phyloP scores from a whole-genome alignment of 768 basidiomycete genomes.

The Pleurotus giganteus region DNA sequence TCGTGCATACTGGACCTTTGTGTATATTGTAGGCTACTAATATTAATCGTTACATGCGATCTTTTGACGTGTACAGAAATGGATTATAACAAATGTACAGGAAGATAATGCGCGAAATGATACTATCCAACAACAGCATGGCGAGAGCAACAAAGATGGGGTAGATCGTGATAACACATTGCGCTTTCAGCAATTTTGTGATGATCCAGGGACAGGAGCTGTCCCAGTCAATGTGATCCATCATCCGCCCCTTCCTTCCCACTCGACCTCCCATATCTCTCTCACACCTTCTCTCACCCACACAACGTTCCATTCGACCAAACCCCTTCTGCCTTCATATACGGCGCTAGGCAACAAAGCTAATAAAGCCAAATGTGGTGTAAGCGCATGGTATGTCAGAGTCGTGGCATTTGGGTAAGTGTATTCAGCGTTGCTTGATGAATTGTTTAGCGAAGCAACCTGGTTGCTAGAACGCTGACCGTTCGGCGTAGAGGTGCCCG shows the following conservation, averaged over 20 bases:
- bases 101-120: not conserved
- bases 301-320: constrained; percentile 86
- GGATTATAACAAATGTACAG: too few species aligned
- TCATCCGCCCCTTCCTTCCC: constrained; percentile 45
- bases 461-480: constrained; percentile 10
- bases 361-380: constrained; percentile 65
- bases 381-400: constrained; percentile 82
- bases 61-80: too few species aligned
- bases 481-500: constrained; percentile 13
- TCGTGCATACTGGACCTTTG: too few species aligned
- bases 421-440: constrained; percentile 4
- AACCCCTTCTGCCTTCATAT: constrained; percentile 68
- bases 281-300: constrained; percentile 82
- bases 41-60: not conserved
- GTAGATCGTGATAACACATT: too few species aligned
- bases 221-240: too few species aligned
- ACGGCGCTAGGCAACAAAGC: constrained; percentile 72
- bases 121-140: too few species aligned
- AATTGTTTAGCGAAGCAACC: not conserved
- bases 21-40: not conserved
- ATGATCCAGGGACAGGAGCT: too few species aligned
- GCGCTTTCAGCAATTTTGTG: too few species aligned
- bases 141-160: too few species aligned
- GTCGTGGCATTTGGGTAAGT: constrained; percentile 45
- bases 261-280: constrained; percentile 78